phyloP scores from a whole-genome alignment of 179 eudicot genomes.

The Sideroxylon spinosum region DNA sequence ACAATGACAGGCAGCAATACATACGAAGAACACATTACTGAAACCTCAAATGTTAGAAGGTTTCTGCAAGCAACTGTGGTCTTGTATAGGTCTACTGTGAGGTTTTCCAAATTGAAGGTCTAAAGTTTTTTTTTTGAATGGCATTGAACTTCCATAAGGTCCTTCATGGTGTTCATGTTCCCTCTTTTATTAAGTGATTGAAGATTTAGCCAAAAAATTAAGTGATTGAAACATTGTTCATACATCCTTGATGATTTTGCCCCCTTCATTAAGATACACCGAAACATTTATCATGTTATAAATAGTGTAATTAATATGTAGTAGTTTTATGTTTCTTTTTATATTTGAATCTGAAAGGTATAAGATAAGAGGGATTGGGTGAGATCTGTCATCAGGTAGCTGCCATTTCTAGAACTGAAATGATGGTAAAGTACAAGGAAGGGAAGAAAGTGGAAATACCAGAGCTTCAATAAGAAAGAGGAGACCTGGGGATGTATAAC shows the following conservation, averaged over 20 bases:
- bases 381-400: background rate
- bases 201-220: too few species aligned
- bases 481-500: background rate
- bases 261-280: background rate
- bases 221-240: too few species aligned
- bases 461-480: background rate
- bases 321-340: background rate
- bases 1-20: background rate
- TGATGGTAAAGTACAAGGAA: background rate
- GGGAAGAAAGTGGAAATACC: background rate
- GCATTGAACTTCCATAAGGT: background rate
- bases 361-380: background rate
- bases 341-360: background rate
- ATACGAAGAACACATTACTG: background rate
- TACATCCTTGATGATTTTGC: background rate
- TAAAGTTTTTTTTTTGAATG: background rate
- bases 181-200: background rate
- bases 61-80: background rate
- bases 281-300: background rate
- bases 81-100: background rate
- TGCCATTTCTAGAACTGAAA: background rate
- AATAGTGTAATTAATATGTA: background rate
- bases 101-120: background rate
- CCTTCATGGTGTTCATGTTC: background rate
- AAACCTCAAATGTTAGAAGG: background rate